A percentile compares a stretch with the other conserved stretches of the same genome.
phyloP scores from a whole-genome alignment of 352 stramenopile genomes.

The Phytophthora pisi region DNA sequence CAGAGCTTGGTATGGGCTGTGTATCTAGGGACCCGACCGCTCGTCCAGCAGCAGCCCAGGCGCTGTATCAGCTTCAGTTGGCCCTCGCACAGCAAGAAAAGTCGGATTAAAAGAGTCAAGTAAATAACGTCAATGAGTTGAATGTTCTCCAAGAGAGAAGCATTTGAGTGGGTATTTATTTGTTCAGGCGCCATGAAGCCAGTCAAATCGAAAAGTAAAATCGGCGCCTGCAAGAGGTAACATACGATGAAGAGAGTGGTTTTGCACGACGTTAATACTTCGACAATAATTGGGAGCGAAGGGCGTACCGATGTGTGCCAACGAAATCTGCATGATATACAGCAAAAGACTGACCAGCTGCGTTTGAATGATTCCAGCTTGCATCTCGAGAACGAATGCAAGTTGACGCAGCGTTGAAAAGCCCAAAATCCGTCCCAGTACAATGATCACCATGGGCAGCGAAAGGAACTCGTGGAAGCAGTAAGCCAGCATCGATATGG shows the following conservation, averaged over 20 bases:
- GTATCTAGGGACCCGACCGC: slow-evolving; percentile 24
- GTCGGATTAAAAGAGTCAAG: not conserved
- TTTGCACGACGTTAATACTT: not conserved
- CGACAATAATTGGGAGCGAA: not conserved
- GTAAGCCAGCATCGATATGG: slow-evolving; percentile 7
- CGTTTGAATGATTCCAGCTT: slow-evolving; percentile 30
- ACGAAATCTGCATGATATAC: slow-evolving; percentile 38
- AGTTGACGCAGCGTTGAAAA: slow-evolving; percentile 31
- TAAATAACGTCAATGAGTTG: not conserved
- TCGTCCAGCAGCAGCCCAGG: slow-evolving; percentile 32
- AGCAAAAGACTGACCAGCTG: slow-evolving; percentile 35
- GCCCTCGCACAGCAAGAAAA: slow-evolving; percentile 13
- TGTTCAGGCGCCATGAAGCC: not conserved
- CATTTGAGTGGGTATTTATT: not conserved
- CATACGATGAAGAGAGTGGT: not conserved
- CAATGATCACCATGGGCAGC: not conserved
- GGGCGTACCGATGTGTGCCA: slow-evolving; percentile 33
- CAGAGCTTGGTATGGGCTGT: slow-evolving; percentile 28
- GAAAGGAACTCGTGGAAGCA: slow-evolving; percentile 11
- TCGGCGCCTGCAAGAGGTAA: not conserved
- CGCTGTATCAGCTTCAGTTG: slow-evolving; percentile 30
- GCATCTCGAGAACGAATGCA: slow-evolving; percentile 38
- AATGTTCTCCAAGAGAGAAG: not conserved
- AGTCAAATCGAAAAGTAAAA: not conserved
- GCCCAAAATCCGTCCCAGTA: slow-evolving; percentile 8